These are phyloP conservation scores for Tuber aestivum DNA, from an alignment of 495 filamentous ascomycete genomes.

Conservation along the genomic window DNA sequence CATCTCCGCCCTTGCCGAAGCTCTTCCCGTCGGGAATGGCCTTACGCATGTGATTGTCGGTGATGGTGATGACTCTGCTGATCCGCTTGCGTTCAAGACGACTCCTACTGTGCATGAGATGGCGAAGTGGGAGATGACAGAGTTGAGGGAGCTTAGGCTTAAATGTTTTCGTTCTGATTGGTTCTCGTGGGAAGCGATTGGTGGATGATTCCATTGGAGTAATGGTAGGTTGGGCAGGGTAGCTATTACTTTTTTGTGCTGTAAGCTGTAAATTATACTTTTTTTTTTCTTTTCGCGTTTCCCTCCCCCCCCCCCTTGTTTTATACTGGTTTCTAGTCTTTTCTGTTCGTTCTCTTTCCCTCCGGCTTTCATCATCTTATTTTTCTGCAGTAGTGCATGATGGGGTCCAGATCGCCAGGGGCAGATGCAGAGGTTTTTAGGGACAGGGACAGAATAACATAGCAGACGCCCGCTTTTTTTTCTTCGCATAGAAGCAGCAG, in stretches of 20 bases:
- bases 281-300: not conserved
- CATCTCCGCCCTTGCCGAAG: conserved; percentile 1
- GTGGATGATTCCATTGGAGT: not conserved
- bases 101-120: not conserved
- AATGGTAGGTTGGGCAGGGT: not conserved
- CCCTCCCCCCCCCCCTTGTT: not conserved
- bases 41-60: not conserved
- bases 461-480: not conserved
- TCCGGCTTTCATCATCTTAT: not conserved
- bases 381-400: not conserved
- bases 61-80: not conserved
- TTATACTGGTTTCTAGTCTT: not conserved
- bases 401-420: not conserved
- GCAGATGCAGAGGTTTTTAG: not conserved
- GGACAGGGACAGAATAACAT: not conserved
- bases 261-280: not conserved
- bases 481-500: not conserved
- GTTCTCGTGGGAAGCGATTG: not conserved
- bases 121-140: not conserved
- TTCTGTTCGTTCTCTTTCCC: not conserved
- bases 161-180: conserved; percentile 1
- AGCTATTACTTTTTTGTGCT: not conserved
- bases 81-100: not conserved
- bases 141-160: conserved; percentile 1
- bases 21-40: not conserved